Evolutionary conservation across 2,329 filamentous ascomycete species (phyloP).

Genomic region (Fusarium cyanostomum): DNA sequence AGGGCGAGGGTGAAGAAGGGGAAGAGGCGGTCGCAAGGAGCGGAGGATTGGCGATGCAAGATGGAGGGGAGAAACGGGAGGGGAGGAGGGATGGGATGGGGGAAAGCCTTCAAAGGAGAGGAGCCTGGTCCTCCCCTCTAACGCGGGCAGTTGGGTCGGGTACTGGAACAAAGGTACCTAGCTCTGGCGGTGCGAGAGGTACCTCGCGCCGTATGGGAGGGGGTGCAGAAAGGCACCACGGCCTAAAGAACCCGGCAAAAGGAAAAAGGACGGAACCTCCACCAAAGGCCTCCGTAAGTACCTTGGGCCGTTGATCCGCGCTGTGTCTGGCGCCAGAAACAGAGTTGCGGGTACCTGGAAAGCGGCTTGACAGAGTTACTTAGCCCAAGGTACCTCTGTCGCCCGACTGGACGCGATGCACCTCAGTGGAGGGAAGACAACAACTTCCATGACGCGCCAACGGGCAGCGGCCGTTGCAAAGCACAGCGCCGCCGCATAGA

Average conservation of each 20-base stretch:
- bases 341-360: slow-evolving; percentile 32
- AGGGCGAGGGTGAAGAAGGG: slow-evolving; percentile 47
- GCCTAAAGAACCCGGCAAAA: slow-evolving; percentile 29
- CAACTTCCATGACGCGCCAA: slow-evolving; percentile 36
- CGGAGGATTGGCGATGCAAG: slow-evolving; percentile 47
- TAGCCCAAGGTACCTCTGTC: slow-evolving; percentile 31
- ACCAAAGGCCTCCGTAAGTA: slow-evolving; percentile 13
- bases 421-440: slow-evolving; percentile 21
- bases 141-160: slow-evolving; percentile 24
- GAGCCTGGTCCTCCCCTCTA: slow-evolving; percentile 23
- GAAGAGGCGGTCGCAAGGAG: slow-evolving; percentile 54
- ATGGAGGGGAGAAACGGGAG: slow-evolving; percentile 50
- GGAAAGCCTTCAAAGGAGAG: slow-evolving; percentile 49
- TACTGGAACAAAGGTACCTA: slow-evolving; percentile 24
- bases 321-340: slow-evolving; percentile 12
- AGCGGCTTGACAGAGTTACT: slow-evolving; percentile 30
- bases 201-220: slow-evolving; percentile 15
- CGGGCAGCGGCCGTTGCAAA: slow-evolving; percentile 34
- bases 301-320: slow-evolving; percentile 8
- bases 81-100: slow-evolving; percentile 46
- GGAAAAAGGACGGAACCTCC: slow-evolving; percentile 31
- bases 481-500: slow-evolving; percentile 26
- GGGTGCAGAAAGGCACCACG: slow-evolving; percentile 20
- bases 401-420: slow-evolving; percentile 32
- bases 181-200: slow-evolving; percentile 3